These are phyloP conservation scores for Mycena crocata DNA, from an alignment of 768 basidiomycete species.

Conservation along the genomic window DNA sequence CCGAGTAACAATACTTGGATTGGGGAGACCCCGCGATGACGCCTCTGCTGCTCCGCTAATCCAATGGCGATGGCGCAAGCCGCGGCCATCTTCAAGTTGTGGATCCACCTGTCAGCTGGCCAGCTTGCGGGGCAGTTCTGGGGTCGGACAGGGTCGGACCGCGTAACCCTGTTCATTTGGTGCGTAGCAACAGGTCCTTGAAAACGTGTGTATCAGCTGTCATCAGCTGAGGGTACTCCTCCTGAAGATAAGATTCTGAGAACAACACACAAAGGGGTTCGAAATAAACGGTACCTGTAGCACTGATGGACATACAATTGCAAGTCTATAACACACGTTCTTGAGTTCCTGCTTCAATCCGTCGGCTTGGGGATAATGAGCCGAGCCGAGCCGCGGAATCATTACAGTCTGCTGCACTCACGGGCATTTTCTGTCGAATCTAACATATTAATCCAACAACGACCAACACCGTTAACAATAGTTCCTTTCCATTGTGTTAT, in stretches of 20 bases:
- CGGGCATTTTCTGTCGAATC: constrained; percentile 1
- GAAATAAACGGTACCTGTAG: constrained; percentile 10
- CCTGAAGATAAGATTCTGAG: constrained; percentile 4
- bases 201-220: constrained; percentile 12
- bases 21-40: no score
- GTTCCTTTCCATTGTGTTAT: constrained; percentile 24
- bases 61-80: no score
- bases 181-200: background rate
- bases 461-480: constrained; percentile 16
- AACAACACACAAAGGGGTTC: background rate
- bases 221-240: constrained; percentile 20
- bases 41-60: no score
- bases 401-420: constrained; percentile 1
- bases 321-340: constrained; percentile 18
- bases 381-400: background rate
- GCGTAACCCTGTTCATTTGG: background rate
- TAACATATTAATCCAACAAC: constrained; percentile 12
- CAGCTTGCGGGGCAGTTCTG: background rate
- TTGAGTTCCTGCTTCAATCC: constrained; percentile 17
- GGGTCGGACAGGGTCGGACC: background rate
- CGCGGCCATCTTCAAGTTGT: no score
- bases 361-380: background rate
- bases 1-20: no score
- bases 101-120: background rate
- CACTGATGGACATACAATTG: constrained; percentile 26